A percentile compares a stretch with the other conserved stretches of the same genome.
Conservation (phyloP, 495 filamentous ascomycete genomes). For the Oidiodendron maius region DNA sequence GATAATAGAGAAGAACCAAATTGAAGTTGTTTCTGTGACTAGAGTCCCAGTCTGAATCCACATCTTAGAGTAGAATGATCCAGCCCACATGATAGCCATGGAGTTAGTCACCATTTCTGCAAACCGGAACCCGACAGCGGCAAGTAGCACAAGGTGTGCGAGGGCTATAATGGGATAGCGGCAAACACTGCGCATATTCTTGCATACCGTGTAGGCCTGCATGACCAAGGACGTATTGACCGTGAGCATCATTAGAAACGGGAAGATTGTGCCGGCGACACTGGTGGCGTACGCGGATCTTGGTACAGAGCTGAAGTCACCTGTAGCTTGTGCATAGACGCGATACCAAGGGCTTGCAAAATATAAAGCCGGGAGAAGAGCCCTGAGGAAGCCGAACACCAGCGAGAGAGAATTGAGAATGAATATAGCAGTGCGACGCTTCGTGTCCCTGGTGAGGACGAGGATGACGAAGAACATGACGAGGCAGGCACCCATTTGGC, state of each 20-base stretch:
- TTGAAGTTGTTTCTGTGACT: slow-evolving; percentile 53
- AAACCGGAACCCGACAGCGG: slow-evolving; percentile 55
- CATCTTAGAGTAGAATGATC: slow-evolving; percentile 2
- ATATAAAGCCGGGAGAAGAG: slow-evolving; percentile 51
- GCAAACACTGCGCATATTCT: slow-evolving; percentile 20
- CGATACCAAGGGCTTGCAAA: slow-evolving; percentile 52
- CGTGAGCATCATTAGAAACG: slow-evolving; percentile 51
- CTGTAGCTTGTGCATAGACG: slow-evolving; percentile 52
- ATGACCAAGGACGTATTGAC: slow-evolving; percentile 63
- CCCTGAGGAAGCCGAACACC: slow-evolving; percentile 51
- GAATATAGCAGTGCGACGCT: slow-evolving; percentile 56
- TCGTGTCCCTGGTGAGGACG: slow-evolving; percentile 55
- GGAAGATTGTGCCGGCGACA: slow-evolving; percentile 46
- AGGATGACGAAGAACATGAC: slow-evolving; percentile 61
- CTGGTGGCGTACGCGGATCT: slow-evolving; percentile 40
- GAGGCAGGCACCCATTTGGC: slow-evolving; percentile 68
- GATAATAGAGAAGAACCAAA: slow-evolving; percentile 69
- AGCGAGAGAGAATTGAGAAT: slow-evolving; percentile 58
- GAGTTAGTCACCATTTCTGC: slow-evolving; percentile 51
- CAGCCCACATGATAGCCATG: slow-evolving; percentile 35
- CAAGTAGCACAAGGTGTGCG: slow-evolving; percentile 46
- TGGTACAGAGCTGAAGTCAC: slow-evolving; percentile 49
- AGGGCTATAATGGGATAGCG: slow-evolving; percentile 37
- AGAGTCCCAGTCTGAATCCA: slow-evolving; percentile 49
- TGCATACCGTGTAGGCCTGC: slow-evolving; percentile 47